phyloP scores from a whole-genome alignment of 2,329 filamentous ascomycete genomes.

The Celoporthe dispersa region DNA sequence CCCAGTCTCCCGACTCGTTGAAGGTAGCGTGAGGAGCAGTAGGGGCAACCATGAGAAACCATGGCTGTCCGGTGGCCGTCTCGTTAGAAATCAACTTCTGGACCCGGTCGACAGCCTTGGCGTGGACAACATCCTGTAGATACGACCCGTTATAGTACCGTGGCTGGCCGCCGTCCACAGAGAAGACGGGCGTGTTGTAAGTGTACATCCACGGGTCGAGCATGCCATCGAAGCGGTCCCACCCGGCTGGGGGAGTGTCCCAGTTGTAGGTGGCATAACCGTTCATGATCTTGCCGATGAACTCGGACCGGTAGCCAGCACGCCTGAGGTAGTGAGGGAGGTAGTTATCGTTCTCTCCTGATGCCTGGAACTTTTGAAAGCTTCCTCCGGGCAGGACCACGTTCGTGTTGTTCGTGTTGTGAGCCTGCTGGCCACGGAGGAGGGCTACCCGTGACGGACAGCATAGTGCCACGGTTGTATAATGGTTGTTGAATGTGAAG shows the following conservation, averaged over 20 bases:
- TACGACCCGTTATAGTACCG: slow-evolving; percentile 44
- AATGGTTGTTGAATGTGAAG: slow-evolving; percentile 51
- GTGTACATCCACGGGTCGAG: slow-evolving; percentile 67
- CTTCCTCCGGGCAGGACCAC: slow-evolving; percentile 61
- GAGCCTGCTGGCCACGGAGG: slow-evolving; percentile 64
- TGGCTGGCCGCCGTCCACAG: slow-evolving; percentile 24
- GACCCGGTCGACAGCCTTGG: slow-evolving; percentile 36
- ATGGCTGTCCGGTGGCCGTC: slow-evolving; percentile 49
- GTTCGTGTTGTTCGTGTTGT: slow-evolving; percentile 70
- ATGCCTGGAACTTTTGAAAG: slow-evolving; percentile 68
- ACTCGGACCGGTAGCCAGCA: slow-evolving; percentile 70
- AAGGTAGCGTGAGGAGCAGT: slow-evolving; percentile 68
- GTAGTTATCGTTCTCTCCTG: slow-evolving; percentile 70
- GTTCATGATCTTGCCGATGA: slow-evolving; percentile 76
- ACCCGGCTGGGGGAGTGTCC: slow-evolving; percentile 42
- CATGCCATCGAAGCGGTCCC: slow-evolving; percentile 37
- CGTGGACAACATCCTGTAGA: slow-evolving; percentile 45
- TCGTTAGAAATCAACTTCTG: slow-evolving; percentile 27
- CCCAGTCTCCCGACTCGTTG: slow-evolving; percentile 35
- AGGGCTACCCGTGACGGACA: slow-evolving; percentile 66
- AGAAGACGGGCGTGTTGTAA: slow-evolving; percentile 57
- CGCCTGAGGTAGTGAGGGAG: slow-evolving; percentile 73
- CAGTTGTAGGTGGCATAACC: slow-evolving; percentile 65
- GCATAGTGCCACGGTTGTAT: slow-evolving; percentile 64
- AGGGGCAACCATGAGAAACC: slow-evolving; percentile 70